A percentile compares a stretch with the other conserved stretches of the same genome.
These are phyloP conservation scores for Geranomyces variabilis DNA, from an alignment of 192 early-diverging fungal genomes.

Conservation along the genomic window DNA sequence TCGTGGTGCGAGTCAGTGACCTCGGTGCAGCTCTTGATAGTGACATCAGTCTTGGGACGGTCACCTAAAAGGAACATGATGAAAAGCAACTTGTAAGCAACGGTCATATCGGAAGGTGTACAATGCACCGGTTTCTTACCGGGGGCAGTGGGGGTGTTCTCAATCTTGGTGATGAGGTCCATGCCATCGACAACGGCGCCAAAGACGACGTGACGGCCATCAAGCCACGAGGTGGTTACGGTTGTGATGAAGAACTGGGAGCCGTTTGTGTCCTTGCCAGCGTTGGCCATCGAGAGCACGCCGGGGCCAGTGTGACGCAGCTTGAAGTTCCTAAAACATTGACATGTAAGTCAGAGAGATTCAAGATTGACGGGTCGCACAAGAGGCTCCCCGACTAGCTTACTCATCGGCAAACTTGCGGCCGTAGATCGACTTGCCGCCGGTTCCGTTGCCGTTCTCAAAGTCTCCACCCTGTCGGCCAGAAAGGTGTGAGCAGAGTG, in stretches of 20 bases:
- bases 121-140: constrained; percentile 9
- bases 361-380: too few species aligned
- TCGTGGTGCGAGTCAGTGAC: constrained; percentile 29
- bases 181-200: constrained; percentile 60
- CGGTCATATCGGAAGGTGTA: not conserved
- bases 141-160: constrained; percentile 46
- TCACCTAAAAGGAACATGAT: constrained; percentile 39
- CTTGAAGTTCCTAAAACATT: constrained; percentile 86
- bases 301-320: constrained; percentile 75
- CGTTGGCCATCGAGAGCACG: constrained; percentile 92
- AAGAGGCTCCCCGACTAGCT: too few species aligned
- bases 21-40: constrained; percentile 55
- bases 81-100: not conserved
- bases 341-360: too few species aligned
- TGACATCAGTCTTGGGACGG: constrained; percentile 53
- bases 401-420: constrained; percentile 87
- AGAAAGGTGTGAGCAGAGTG: too few species aligned
- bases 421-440: constrained; percentile 75
- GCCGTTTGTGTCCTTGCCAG: constrained; percentile 40
- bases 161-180: constrained; percentile 45
- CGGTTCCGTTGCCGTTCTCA: constrained; percentile 84
- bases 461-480: constrained; percentile 70
- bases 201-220: constrained; percentile 65
- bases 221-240: constrained; percentile 56
- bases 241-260: constrained; percentile 70